phyloP scores from a whole-genome alignment of 2,329 filamentous ascomycete species.

The Colletotrichum falcatum region DNA sequence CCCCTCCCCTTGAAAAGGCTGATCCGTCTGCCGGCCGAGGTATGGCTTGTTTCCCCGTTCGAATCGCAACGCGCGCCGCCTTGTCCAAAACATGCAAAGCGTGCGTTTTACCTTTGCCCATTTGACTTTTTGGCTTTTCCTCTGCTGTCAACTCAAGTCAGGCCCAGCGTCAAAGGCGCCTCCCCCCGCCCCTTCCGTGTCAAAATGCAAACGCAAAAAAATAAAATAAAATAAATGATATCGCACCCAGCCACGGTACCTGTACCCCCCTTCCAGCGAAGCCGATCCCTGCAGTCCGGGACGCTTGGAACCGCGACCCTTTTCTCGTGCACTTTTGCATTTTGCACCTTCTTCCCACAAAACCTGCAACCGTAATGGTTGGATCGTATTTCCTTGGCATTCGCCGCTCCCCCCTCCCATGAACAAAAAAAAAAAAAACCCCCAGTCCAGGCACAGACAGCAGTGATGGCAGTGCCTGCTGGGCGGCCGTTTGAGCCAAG shows the following conservation, averaged over 20 bases:
- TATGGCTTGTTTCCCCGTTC: conserved; percentile 13
- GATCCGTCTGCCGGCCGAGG: conserved; percentile 3
- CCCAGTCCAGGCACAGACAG: conserved; percentile 18
- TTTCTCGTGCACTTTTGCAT: conserved; percentile 4
- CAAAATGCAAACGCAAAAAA: conserved; percentile 3
- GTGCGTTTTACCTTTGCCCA: background rate
- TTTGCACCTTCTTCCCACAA: no score
- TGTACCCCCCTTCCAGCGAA: conserved; percentile 7
- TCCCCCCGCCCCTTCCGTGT: background rate
- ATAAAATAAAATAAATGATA: conserved; percentile 11
- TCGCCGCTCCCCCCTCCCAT: background rate
- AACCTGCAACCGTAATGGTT: conserved; percentile 6
- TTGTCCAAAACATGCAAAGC: background rate
- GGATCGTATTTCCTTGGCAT: conserved; percentile 8
- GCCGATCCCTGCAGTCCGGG: conserved; percentile 15
- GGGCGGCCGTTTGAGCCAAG: conserved; percentile 32
- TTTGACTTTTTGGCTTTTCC: background rate
- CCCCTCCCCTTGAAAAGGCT: no score
- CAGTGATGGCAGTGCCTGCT: no score
- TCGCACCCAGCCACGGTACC: conserved; percentile 15
- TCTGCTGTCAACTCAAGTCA: conserved; percentile 1
- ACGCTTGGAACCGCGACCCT: conserved; percentile 10
- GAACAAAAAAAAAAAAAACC: background rate
- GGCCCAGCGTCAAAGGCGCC: background rate
- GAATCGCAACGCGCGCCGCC: conserved; percentile 4